These are phyloP conservation scores for Coleophoma crateriformis DNA, from an alignment of 2,329 filamentous ascomycete species.

Conservation along the genomic window DNA sequence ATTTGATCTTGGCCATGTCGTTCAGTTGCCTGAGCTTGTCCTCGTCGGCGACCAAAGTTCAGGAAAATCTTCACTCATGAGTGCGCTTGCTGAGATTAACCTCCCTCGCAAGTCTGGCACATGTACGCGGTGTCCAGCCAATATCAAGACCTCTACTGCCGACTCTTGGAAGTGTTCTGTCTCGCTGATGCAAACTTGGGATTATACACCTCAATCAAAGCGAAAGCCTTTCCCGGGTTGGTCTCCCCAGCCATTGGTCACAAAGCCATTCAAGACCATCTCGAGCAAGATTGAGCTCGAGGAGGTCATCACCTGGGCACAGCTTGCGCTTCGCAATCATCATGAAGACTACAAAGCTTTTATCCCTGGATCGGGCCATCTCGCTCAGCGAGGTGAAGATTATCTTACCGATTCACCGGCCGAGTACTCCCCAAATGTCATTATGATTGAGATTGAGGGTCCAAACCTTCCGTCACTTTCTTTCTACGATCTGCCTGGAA, in stretches of 20 bases:
- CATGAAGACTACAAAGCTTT: constrained; percentile 38
- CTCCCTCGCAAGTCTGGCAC: constrained; percentile 66
- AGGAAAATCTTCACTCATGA: constrained; percentile 68
- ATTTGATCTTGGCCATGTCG: constrained; percentile 64
- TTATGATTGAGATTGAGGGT: constrained; percentile 69
- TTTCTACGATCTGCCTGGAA: constrained; percentile 81
- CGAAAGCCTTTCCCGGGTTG: constrained; percentile 57
- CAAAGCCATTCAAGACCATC: constrained; percentile 59
- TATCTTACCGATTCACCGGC: constrained; percentile 36
- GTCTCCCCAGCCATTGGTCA: constrained; percentile 36
- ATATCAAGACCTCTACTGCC: constrained; percentile 60
- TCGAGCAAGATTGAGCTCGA: constrained; percentile 58
- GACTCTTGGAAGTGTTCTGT: constrained; percentile 65
- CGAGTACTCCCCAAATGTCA: constrained; percentile 77
- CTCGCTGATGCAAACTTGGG: constrained; percentile 59
- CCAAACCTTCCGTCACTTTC: constrained; percentile 67
- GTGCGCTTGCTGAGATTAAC: constrained; percentile 62
- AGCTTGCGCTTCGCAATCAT: constrained; percentile 72
- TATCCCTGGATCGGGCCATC: constrained; percentile 30
- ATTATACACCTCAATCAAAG: constrained; percentile 1
- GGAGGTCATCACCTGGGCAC: constrained; percentile 65
- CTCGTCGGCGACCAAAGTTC: constrained; percentile 82
- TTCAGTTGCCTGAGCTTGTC: constrained; percentile 69
- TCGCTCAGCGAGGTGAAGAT: constrained; percentile 27
- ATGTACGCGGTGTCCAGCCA: constrained; percentile 76